phyloP scores from a whole-genome alignment of 495 filamentous ascomycete genomes.

The Aspergillus bridgeri region DNA sequence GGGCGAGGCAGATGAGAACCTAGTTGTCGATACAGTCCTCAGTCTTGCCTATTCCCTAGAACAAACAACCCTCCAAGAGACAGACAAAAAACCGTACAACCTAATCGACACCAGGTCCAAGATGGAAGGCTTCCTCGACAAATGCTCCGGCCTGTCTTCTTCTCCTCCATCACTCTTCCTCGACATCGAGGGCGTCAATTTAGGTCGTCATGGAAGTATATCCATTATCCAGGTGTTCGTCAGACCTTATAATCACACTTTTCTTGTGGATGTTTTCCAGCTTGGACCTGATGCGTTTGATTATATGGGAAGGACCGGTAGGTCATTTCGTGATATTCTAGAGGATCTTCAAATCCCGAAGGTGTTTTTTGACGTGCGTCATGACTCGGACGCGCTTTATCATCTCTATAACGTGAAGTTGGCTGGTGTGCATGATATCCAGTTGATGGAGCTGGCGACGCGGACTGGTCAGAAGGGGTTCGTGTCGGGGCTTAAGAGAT shows the following conservation, averaged over 20 bases:
- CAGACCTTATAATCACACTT: constrained; percentile 13
- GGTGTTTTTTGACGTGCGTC: constrained; percentile 37
- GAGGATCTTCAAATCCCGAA: constrained; percentile 36
- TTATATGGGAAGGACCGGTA: constrained; percentile 22
- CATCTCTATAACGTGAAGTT: constrained; percentile 36
- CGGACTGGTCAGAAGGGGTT: constrained; percentile 22
- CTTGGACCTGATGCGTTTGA: constrained; percentile 44
- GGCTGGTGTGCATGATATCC: constrained; percentile 47
- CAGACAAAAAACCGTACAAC: too few species aligned
- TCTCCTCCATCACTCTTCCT: constrained; percentile 6
- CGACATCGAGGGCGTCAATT: constrained; percentile 11
- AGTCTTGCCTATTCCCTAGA: too few species aligned
- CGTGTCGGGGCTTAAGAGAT: constrained; percentile 39
- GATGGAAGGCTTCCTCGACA: too few species aligned
- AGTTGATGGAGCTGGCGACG: constrained; percentile 52
- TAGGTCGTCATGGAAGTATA: constrained; percentile 8
- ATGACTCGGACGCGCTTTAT: constrained; percentile 55
- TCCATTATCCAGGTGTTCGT: constrained; percentile 10
- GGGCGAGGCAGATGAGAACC: too few species aligned
- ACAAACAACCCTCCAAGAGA: too few species aligned
- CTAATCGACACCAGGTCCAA: too few species aligned
- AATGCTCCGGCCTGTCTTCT: background rate
- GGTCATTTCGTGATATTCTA: constrained; percentile 49
- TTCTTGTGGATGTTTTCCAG: constrained; percentile 50
- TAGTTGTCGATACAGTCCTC: too few species aligned